Evolutionary conservation across 1,284 basidiomycete genomes (phyloP).

Genomic region (Heterobasidion irregulare): DNA sequence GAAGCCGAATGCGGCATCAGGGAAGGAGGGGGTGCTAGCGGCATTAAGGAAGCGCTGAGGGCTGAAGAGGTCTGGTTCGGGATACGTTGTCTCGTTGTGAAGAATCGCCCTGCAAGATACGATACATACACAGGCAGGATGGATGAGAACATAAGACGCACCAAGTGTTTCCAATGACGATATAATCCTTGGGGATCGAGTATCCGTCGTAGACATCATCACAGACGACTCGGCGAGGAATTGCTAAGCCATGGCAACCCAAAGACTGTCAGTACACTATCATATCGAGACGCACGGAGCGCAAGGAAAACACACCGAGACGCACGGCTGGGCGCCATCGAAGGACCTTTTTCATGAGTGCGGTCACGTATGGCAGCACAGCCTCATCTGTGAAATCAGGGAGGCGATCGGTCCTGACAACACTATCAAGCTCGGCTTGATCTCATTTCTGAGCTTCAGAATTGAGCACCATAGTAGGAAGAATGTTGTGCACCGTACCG

Average conservation of each 20-base stretch:
- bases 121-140: not conserved
- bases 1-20: constrained; percentile 21
- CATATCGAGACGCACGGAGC: not conserved
- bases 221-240: constrained; percentile 19
- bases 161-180: constrained; percentile 24
- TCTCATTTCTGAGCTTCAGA: constrained; percentile 16
- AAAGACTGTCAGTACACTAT: not conserved
- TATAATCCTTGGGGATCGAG: constrained; percentile 23
- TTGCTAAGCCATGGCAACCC: constrained; percentile 9
- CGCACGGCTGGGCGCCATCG: constrained; percentile 14
- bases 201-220: constrained; percentile 29
- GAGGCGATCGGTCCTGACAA: constrained; percentile 13
- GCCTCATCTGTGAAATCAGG: constrained; percentile 11
- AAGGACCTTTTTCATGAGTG: constrained; percentile 13
- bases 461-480: constrained; percentile 16
- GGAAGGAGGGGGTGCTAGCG: constrained; percentile 12
- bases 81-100: constrained; percentile 3
- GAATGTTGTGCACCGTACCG: constrained; percentile 5
- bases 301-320: not conserved
- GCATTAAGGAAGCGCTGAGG: constrained; percentile 12
- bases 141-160: constrained; percentile 4
- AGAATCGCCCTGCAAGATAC: constrained; percentile 1
- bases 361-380: constrained; percentile 12
- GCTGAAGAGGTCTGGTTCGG: constrained; percentile 7
- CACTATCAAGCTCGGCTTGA: constrained; percentile 16